Conservation (phyloP, 345 rosid species). For the Brassica rapa region DNA sequence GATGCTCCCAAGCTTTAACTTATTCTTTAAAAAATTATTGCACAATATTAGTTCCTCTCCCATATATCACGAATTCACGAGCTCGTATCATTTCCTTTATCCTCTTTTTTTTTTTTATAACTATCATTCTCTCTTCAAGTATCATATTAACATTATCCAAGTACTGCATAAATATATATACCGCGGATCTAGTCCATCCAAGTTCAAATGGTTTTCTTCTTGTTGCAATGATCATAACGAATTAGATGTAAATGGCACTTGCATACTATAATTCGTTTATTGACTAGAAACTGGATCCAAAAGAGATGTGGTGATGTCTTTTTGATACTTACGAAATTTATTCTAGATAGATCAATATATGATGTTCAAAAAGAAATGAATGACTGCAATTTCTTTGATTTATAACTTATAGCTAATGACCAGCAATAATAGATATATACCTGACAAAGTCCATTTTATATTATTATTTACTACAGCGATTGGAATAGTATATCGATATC, state of each 20-base stretch:
- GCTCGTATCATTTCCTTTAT: conserved; percentile 45
- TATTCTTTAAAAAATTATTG: background rate
- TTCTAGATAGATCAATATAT: too few relatives aligned
- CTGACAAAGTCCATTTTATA: background rate
- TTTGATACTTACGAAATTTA: too few relatives aligned
- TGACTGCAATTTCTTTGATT: background rate
- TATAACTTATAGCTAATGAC: background rate
- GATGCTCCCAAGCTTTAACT: conserved; percentile 40
- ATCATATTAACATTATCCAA: conserved; percentile 12
- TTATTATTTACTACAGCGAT: background rate
- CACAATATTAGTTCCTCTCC: conserved; percentile 20
- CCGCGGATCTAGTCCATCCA: conserved; percentile 16
- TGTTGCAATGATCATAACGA: conserved; percentile 29
- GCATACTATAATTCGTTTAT: too few relatives aligned
- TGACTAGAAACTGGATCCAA: too few relatives aligned
- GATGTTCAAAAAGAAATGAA: background rate
- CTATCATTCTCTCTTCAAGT: conserved; percentile 21
- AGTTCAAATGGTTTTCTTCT: conserved; percentile 14
- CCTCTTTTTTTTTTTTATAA: background rate
- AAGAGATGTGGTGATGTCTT: too few relatives aligned
- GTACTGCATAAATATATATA: background rate
- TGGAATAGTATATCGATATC: conserved; percentile 1
- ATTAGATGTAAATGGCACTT: background rate
- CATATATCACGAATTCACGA: conserved; percentile 46
- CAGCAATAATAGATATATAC: background rate